Percentiles rank a stretch among this genome's conserved stretches.
phyloP scores from a whole-genome alignment of 768 basidiomycete species.

The Pholiota microspora region DNA sequence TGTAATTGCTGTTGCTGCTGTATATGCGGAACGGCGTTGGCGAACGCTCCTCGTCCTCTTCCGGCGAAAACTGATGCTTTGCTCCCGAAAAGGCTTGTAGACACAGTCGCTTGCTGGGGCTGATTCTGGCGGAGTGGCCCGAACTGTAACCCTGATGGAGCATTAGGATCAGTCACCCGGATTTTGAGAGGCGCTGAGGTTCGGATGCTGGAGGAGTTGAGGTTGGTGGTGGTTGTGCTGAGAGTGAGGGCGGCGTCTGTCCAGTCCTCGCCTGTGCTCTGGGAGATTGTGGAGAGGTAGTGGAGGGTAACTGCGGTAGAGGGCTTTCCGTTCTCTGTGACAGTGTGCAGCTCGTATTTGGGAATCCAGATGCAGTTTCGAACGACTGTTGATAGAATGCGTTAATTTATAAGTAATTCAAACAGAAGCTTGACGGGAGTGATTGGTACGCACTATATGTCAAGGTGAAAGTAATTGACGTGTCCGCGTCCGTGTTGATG shows the following conservation, averaged over 20 bases:
- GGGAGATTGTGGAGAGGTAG: constrained; percentile 52
- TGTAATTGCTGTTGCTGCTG: constrained; percentile 9
- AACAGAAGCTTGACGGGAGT: too few relatives aligned
- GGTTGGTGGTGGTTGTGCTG: constrained; percentile 45
- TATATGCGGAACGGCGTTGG: constrained; percentile 3
- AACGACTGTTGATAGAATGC: constrained; percentile 45
- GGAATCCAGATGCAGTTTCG: constrained; percentile 49
- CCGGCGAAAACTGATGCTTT: too few relatives aligned
- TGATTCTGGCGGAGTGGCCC: too few relatives aligned
- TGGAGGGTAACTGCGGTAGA: constrained; percentile 44
- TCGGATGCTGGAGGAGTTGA: constrained; percentile 32
- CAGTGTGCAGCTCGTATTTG: constrained; percentile 58
- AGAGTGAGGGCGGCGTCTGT: constrained; percentile 45
- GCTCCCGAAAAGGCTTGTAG: too few relatives aligned
- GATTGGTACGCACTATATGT: constrained; percentile 45
- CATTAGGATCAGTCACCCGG: constrained; percentile 4
- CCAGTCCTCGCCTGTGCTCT: constrained; percentile 66
- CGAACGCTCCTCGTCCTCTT: too few relatives aligned
- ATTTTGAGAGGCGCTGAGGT: constrained; percentile 31
- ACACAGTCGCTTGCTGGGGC: too few relatives aligned
- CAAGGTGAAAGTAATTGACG: constrained; percentile 41
- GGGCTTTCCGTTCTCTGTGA: constrained; percentile 41
- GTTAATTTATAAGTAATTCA: too few relatives aligned
- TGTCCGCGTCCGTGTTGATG: constrained; percentile 36
- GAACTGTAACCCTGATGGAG: not conserved